Evolutionary conservation across 805 yeast species (phyloP), one percentile per base, ranked within the genome.

Genomic region (Candida adriatica): DNA sequence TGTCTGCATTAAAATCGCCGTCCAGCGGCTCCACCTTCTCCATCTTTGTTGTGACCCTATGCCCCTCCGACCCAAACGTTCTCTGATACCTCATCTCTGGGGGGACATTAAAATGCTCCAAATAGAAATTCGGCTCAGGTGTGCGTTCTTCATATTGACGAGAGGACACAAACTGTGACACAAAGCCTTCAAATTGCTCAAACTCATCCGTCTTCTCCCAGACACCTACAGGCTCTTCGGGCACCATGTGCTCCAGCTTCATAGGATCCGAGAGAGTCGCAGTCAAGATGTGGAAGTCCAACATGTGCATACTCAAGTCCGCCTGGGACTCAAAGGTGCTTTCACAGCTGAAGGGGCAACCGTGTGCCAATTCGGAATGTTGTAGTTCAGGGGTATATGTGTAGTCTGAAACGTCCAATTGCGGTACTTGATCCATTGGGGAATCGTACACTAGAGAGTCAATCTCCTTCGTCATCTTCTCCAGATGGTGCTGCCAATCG

Each of bases 31-130:
- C n/a, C n/a, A n/a, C n/a, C n/a, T n/a, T n/a, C n/a, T 19, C 22
- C 11, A 19, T 11, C 13, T 22, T 34, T 9, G 28, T 8, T n/a
- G 38, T 35, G 13, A 22, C 25, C 21, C 29, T 33, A n/a, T 36
- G 40, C 8, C 40, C 40, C n/a, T 23, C 34, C 18, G 27, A 24
- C 11, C 37, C 40, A 33, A 36, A 36, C 15, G 37, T 36, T 11
- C 23, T 26, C n/a, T 36, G 40, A 16, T 36, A 33, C 18, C 40
- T 26, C 36, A 33, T 32, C 32, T 32, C 37, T 2, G 40, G 40
- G 10, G 13, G 20, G 14, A 29, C 32, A 9, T 32, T 24, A 3
- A 24, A 33, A 15, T 19, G 19, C 28, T n/a, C 13, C 6, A 7
- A 22, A 29, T 7, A 16, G 22, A 16, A 9, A 16, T 14, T 8